Base-by-base conservation (phyloP, 2,329 filamentous ascomycete species). In the Podosphaera leucotricha region DNA sequence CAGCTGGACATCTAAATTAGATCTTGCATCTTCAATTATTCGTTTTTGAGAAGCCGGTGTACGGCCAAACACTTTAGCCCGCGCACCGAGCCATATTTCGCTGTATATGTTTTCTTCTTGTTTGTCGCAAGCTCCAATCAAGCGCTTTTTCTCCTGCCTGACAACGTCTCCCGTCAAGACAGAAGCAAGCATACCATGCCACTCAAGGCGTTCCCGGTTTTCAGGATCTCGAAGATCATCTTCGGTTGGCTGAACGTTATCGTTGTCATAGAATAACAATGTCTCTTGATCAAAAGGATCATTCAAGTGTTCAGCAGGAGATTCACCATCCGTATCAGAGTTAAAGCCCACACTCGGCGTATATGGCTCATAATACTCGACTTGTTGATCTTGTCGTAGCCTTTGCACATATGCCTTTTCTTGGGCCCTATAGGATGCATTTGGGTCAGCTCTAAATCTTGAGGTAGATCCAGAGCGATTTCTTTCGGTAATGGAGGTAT, bases 141-240 rank as follows among this genome's bases (percentile, higher is more conserved):
- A 62, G 38, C 90, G 76, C 61, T 93, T 92, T 68, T 98, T 98
- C 64, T 98, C 90, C 61, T 98, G 90, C 55, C 84, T 83, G 46
- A 98, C 87, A 7, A 98, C 90, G 59, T 98, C 90, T 51, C 90
- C 90, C 1, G 86, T 94, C 52, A 98, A 65, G 3, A 98, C 90
- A 13, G 87, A 92, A 47, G 87, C 83, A 46, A 98, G 65, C 90
- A 98, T 98, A 2, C 84, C 84, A 62, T 98, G 86, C 90, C 90
- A 98, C 62, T 98, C 90, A 20, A 98, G 66, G 38, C 87, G 71
- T 61, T 95, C 90, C 48, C 86, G 72, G 56, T 86, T 94, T 49
- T 77, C 75, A 1, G 85, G 81, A 53, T 94, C 81, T 60, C 81
- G 80, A 43, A 95, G 62, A 59, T 98, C 90, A 55, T 95, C 90